Evolutionary conservation across 345 rosid species (phyloP).

Genomic region (Hibiscus trionum): DNA sequence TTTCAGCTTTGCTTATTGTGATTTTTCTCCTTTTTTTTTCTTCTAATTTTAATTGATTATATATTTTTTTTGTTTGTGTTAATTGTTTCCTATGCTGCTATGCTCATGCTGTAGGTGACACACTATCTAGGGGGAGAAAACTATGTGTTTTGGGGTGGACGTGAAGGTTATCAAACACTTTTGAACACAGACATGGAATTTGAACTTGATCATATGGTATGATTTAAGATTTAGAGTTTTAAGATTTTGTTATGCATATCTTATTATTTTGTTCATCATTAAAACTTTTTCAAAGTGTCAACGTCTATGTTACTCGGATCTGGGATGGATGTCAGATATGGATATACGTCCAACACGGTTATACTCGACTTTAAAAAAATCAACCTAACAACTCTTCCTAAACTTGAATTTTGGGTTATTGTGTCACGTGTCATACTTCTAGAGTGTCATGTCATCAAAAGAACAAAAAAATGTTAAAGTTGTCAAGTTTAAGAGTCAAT

Average conservation of each 20-base stretch:
- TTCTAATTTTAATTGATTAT: no score
- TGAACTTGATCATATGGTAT: conserved; percentile 80
- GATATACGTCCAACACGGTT: background rate
- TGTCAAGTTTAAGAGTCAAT: no score
- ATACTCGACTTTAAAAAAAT: no score
- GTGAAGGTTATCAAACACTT: conserved; percentile 92
- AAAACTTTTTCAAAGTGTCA: no score
- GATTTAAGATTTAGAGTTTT: background rate
- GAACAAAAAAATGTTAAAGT: no score
- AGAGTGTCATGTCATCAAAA: no score
- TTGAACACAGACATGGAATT: conserved; percentile 94
- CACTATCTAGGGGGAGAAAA: conserved; percentile 94
- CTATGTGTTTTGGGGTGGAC: conserved; percentile 98
- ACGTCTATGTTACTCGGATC: no score
- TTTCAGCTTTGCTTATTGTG: no score
- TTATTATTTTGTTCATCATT: background rate
- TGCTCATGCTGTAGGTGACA: conserved; percentile 43
- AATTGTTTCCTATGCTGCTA: background rate
- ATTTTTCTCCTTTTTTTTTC: no score
- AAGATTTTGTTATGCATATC: background rate
- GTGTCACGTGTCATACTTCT: background rate
- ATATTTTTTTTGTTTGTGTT: background rate
- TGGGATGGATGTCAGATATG: no score
- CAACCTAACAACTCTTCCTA: no score
- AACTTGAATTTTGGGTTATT: background rate